Evolutionary conservation across 2,329 filamentous ascomycete species (phyloP), one percentile per base, ranked within the genome.

Genomic region (Monosporascus sp.): DNA sequence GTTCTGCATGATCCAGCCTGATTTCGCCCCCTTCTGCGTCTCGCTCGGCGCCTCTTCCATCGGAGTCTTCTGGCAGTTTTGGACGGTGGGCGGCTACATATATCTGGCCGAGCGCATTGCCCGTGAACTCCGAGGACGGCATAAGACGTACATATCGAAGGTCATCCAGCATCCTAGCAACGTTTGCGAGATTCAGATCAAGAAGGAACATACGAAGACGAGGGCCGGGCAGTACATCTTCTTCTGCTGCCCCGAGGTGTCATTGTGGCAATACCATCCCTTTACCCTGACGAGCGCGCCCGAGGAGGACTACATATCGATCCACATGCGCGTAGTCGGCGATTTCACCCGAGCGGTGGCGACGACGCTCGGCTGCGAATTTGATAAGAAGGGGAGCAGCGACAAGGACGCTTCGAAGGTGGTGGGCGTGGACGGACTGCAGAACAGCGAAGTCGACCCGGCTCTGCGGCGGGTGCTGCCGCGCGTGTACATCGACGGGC

Each of bases 151-250:
- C 68, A 88, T 95, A 55, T 90, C 88, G 58, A 94, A 94, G 74
- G 90, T 95, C 57, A 86, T 95, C 59, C 89, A 94, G 74, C 89
- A 95, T 69, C 89, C 89, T 7, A 90, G 88, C 75, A 90, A 91
- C 64, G 90, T 95, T 18, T 89, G 88, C 68, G 90, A 95, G 72
- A 92, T 95, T 56, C 90, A 94, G 74, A 91, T 95, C 74, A 92
- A 93, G 78, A 94, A 94, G 72, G 88, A 92, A 66, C 77, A 90
- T 72, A 92, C 89, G 45, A 90, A 86, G 76, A 90, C 88, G 3
- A 80, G 81, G 50, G 88, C 89, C 20, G 90, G 90, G 49, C 88
- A 90, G 79, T 94, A 94, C 74, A 93, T 95, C 63, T 93, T 93
- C 75, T 79, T 94, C 62, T 93, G 88, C 76, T 94, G 89, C 68